Base-by-base conservation (phyloP, 2,329 filamentous ascomycete species). In the Verticillium nonalfalfae region DNA sequence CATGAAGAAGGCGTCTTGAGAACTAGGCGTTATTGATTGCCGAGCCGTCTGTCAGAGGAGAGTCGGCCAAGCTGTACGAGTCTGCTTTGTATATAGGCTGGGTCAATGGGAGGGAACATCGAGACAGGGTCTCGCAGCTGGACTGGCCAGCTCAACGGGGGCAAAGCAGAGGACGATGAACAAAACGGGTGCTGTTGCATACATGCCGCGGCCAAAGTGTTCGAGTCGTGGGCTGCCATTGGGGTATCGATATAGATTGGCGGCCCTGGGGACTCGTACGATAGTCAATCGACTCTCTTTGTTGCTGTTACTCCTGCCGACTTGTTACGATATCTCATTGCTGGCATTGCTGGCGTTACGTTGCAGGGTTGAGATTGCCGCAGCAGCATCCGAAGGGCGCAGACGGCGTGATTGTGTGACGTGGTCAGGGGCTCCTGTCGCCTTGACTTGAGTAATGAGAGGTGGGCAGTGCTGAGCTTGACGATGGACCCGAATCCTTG, bases 1-100 rank as follows among this genome's bases (percentile, higher is more conserved):
- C 58, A 59, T 59, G 58, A 59, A 59, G 40, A 59, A 18, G 58
- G 58, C 58, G 58, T 59, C 58, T 35, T 34, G 58, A 59, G 58
- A 59, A 36, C 26, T 21, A 36, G 58, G 58, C 40, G 58, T 59
- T 59, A 33, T 45, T 52, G 33, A 56, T 56, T 56, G 54, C 26
- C 54, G 18, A 21, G 39, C 40, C n/a, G 45, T 33, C 39, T 18
- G 38, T 31, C 13, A 45, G 18, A 38, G 31, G 7, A 54, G 40
- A 34, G 31, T 34, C 33, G 31, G 58, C 40, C 21, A 34, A 35
- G 45, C 58, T 59, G 40, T 59, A 59, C 58, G 34, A 52, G 40
- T 59, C 36, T 59, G 33, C 58, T 59, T 55, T 54, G 45, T 59
- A 54, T 55, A 35, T 54, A 36, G 26, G 54, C 26, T 56, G 26